Evolutionary conservation across 257 asterid genomes (phyloP), one percentile per base, ranked within the genome.

Genomic region (Leonotis leonurus): DNA sequence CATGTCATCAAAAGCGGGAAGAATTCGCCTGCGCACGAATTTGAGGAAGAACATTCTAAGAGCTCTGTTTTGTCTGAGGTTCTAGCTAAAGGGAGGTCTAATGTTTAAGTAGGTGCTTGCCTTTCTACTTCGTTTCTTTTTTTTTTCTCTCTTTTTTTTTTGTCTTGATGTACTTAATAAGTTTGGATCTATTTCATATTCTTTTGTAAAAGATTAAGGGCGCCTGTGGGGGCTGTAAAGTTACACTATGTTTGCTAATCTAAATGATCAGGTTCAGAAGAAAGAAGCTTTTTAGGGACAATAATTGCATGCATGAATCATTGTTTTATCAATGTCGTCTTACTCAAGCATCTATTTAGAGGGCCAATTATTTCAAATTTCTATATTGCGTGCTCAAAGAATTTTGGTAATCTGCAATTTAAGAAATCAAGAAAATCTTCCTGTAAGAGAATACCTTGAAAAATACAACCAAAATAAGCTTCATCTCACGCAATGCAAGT

Each of bases 1-100:
- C 82, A 79, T 75, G 75, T 89, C 3, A 68, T 75, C 55, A 67
- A 53, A 16, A 74, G 84, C 64, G 82, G 78, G 62, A 81, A 56
- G 54, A 65, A 60, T 5, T 77, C 90, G 6, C 90, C 96, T 27
- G 82, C 25, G 46, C 73, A 64, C 48, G 79, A 62, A 29, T 43
- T 63, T 52, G 83, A 69, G 12, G 50, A 62, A 25, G 83, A 56
- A 61, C 60, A 48, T 62, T 60, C 56, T 16, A 86, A 70, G 67
- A 71, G 70, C 35, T 27, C 77, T 13, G 76, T 46, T 59, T 22
- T 60, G 43, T 62, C 56, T 17, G 72, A 61, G 5, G 78, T 58
- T 68, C 29, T 70, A 21, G 58, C 70, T 50, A 72, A 67, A 64
- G 69, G 37, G 17, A 84, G 73, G 64, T 27, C 25, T 25, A 75